A percentile compares a stretch with the other conserved stretches of the same genome.
phyloP scores from a whole-genome alignment of 2,329 filamentous ascomycete species.

The Alternaria solani region DNA sequence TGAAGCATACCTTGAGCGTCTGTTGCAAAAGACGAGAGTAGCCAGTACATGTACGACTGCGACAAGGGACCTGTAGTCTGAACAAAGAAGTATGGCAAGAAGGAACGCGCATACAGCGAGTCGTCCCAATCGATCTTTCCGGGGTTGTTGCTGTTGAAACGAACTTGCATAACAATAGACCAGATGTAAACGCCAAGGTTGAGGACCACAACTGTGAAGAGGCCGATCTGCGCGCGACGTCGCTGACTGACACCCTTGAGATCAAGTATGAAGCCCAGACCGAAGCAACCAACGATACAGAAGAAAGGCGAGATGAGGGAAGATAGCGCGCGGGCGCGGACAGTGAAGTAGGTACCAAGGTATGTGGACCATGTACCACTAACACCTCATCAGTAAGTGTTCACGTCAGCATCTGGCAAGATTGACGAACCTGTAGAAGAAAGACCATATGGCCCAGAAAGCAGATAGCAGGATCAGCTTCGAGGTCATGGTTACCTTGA shows the following conservation, averaged over 20 bases:
- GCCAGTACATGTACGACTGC: slow-evolving; percentile 45
- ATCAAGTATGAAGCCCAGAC: slow-evolving; percentile 66
- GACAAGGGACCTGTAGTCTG: slow-evolving; percentile 52
- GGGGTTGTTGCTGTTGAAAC: slow-evolving; percentile 51
- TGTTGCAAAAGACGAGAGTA: slow-evolving; percentile 41
- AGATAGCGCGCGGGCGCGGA: slow-evolving; percentile 56
- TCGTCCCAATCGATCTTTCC: slow-evolving; percentile 60
- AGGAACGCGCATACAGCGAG: slow-evolving; percentile 52
- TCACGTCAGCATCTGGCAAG: neutral
- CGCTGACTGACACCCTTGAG: slow-evolving; percentile 70
- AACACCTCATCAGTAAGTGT: slow-evolving; percentile 1
- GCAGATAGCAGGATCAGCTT: slow-evolving; percentile 52
- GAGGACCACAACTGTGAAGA: slow-evolving; percentile 56
- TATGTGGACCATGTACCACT: slow-evolving; percentile 59
- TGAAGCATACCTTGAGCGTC: slow-evolving; percentile 31
- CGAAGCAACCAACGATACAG: slow-evolving; percentile 61
- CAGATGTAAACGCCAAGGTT: slow-evolving; percentile 61
- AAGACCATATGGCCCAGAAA: slow-evolving; percentile 59
- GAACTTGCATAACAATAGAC: slow-evolving; percentile 59
- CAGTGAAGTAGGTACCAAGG: slow-evolving; percentile 55
- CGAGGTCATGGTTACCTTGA: slow-evolving; percentile 48
- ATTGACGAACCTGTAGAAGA: slow-evolving; percentile 51
- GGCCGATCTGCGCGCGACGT: slow-evolving; percentile 57
- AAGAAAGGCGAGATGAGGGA: slow-evolving; percentile 60
- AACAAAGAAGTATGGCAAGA: slow-evolving; percentile 60